Evolutionary conservation across 2,329 filamentous ascomycete genomes (phyloP), one percentile per base, ranked within the genome.

Genomic region (Arthroderma sp.): DNA sequence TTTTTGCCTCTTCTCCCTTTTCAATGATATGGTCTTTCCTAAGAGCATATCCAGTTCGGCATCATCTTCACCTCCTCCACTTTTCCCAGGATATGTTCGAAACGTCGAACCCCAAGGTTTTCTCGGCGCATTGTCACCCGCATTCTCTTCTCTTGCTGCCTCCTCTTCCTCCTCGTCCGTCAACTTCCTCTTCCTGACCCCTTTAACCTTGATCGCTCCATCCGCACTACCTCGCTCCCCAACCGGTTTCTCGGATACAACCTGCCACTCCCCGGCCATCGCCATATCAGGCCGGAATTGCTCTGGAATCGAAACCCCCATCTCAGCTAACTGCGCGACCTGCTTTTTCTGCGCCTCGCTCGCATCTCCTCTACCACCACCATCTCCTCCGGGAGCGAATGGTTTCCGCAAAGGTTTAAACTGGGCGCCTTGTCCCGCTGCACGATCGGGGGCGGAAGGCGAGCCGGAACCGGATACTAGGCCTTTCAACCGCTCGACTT

Each of bases 201-300:
- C 69, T 31, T 65, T 53, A 40, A 63, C 68, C 31, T 62, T 61
- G 4, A 66, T 65, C 15, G 71, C 66, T 22, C 54, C 52, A 30
- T 53, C 60, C 9, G 62, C 61, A 7, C 71, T 68, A 9, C 71
- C 64, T 4, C 58, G 55, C 15, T 50, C 34, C 29, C 48, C 48
- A 33, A 66, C 56, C 22, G 55, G 53, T 29, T 54, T 64, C 51
- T 69, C 71, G 38, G 77, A 72, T 36, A 85, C 75, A 4, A 75
- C 78, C 47, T 85, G 78, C 89, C 89, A 98, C 43, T 94, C 84
- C 30, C 91, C 86, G 3, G 82, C 80, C 69, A 95, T 79, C 4
- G 88, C 87, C 77, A 95, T 79, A 48, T 91, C 85, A 2, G 75
- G 72, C 47, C 85, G 73, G 46, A 85, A 79, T 52, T 83, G 80